These are phyloP conservation scores for Dioszegia crocea DNA, from an alignment of 768 basidiomycete genomes.

Conservation along the genomic window DNA sequence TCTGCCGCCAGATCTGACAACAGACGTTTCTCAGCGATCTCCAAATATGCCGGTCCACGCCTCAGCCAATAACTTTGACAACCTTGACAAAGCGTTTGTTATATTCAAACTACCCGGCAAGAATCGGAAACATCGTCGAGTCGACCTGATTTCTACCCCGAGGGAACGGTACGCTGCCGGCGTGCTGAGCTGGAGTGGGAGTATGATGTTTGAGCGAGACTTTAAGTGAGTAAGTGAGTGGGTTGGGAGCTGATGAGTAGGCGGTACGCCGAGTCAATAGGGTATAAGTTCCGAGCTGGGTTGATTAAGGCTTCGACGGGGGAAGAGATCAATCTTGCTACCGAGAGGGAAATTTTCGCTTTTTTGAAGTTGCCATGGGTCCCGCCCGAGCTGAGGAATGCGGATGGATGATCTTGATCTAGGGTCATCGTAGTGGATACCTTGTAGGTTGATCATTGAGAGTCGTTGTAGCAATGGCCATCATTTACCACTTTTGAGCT, in stretches of 20 bases:
- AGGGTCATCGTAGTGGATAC: too few species aligned
- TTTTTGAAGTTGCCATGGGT: conserved; percentile 42
- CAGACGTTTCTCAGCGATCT: conserved; percentile 54
- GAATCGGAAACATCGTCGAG: conserved; percentile 59
- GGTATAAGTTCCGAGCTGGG: conserved; percentile 39
- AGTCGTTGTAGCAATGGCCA: too few species aligned
- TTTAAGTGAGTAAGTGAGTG: conserved; percentile 50
- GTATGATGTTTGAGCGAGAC: conserved; percentile 84
- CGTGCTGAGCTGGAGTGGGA: conserved; percentile 87
- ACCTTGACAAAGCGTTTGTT: conserved; percentile 77
- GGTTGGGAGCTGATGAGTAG: conserved; percentile 10
- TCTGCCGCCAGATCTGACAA: conserved; percentile 43
- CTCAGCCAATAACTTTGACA: conserved; percentile 61
- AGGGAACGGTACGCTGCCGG: conserved; percentile 81
- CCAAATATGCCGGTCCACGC: conserved; percentile 19
- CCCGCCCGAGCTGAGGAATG: conserved; percentile 44
- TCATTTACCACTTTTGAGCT: too few species aligned
- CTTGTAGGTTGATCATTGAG: too few species aligned
- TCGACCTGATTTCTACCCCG: conserved; percentile 78
- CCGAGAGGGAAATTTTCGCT: conserved; percentile 46
- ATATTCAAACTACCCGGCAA: conserved; percentile 64
- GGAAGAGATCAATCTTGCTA: conserved; percentile 39
- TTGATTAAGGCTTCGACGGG: conserved; percentile 33
- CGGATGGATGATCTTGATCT: too few species aligned
- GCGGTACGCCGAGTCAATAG: conserved; percentile 37